These are phyloP conservation scores for Umbelopsis sp. DNA, from an alignment of 192 early-diverging fungal species.

Conservation along the genomic window DNA sequence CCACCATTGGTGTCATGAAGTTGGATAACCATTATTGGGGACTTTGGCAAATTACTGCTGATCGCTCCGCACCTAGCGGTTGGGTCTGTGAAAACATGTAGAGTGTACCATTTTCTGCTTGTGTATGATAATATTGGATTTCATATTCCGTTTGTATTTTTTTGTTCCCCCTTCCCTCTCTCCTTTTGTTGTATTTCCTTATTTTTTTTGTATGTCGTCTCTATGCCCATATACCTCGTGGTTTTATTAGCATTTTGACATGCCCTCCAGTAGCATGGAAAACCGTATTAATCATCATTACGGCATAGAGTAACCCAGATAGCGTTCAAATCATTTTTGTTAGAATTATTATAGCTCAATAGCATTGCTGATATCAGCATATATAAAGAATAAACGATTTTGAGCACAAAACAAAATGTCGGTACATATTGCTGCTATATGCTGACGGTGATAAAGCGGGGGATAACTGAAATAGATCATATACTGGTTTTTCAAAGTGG, in stretches of 20 bases:
- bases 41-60: constrained; percentile 53
- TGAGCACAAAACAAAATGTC: no score
- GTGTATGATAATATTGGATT: background rate
- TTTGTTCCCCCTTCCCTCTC: background rate
- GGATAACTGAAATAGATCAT: no score
- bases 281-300: no score
- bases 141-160: background rate
- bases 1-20: constrained; percentile 66
- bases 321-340: no score
- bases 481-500: no score
- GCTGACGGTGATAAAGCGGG: no score
- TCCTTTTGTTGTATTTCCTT: background rate
- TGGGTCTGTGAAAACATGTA: constrained; percentile 21
- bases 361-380: no score
- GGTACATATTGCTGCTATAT: no score
- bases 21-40: constrained; percentile 77
- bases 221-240: background rate
- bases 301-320: no score
- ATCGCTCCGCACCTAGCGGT: constrained; percentile 15
- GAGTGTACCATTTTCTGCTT: background rate
- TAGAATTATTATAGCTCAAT: no score
- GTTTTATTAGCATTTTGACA: background rate
- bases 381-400: no score
- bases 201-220: background rate
- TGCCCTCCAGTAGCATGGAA: background rate